Evolutionary conservation across 2,329 filamentous ascomycete species (phyloP).

Genomic region (Penicillium sp.): DNA sequence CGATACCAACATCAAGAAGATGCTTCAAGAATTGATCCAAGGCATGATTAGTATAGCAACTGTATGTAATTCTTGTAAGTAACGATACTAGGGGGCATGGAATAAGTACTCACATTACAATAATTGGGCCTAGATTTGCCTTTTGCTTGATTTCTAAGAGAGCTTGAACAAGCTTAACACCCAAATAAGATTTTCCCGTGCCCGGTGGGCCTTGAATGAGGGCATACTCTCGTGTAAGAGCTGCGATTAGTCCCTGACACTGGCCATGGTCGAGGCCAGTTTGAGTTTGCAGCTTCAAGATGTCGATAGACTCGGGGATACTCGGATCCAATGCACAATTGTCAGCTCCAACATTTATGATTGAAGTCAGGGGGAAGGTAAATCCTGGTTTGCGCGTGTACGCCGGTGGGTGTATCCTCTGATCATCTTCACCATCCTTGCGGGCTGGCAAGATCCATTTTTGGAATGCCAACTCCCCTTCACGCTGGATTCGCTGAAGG

Average conservation of each 20-base stretch:
- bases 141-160: neutral
- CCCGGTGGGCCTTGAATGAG: slow-evolving; percentile 15
- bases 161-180: slow-evolving; percentile 5
- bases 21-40: neutral
- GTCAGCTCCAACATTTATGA: neutral
- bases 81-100: neutral
- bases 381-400: neutral
- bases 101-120: neutral
- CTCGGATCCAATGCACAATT: neutral
- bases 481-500: neutral
- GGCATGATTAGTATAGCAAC: neutral
- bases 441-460: neutral
- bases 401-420: neutral
- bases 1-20: neutral
- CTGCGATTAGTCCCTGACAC: slow-evolving; percentile 11
- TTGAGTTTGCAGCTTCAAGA: neutral
- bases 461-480: neutral
- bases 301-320: neutral
- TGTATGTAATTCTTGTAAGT: neutral
- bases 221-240: slow-evolving; percentile 16
- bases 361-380: neutral
- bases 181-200: slow-evolving; percentile 11
- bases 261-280: slow-evolving; percentile 1
- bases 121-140: neutral
- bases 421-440: neutral